phyloP scores from a whole-genome alignment of 1,284 basidiomycete genomes.

The Schizopora paradoxa region DNA sequence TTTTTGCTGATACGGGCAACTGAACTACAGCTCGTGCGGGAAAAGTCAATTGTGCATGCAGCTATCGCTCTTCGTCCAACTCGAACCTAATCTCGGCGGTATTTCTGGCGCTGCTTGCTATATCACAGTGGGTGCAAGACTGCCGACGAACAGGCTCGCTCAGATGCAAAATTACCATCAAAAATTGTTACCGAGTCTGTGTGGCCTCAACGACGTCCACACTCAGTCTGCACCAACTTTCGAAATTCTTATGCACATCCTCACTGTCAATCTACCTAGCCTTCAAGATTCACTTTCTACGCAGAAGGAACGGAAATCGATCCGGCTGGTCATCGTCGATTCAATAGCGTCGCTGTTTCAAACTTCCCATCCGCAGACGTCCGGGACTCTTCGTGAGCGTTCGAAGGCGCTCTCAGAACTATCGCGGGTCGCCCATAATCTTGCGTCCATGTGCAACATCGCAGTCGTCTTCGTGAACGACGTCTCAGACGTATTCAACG shows the following conservation, averaged over 20 bases:
- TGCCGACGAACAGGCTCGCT: conserved; percentile 63
- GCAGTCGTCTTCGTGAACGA: conserved; percentile 85
- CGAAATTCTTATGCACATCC: conserved; percentile 58
- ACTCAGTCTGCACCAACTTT: conserved; percentile 56
- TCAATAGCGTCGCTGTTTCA: conserved; percentile 79
- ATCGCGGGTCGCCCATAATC: conserved; percentile 57
- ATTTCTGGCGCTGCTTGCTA: conserved; percentile 63
- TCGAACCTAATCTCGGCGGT: conserved; percentile 48
- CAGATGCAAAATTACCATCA: conserved; percentile 52
- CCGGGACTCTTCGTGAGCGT: conserved; percentile 59
- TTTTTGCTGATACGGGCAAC: conserved; percentile 8
- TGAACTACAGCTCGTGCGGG: conserved; percentile 63
- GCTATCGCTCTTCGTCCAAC: conserved; percentile 69
- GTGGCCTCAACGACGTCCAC: conserved; percentile 63
- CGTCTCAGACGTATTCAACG: conserved; percentile 70
- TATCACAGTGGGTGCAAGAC: conserved; percentile 66
- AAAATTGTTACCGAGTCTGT: conserved; percentile 38
- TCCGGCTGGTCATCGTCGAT: conserved; percentile 76
- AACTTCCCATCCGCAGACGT: conserved; percentile 46
- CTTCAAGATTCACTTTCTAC: conserved; percentile 41
- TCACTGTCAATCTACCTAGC: conserved; percentile 58
- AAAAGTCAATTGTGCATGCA: conserved; percentile 85
- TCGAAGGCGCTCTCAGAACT: conserved; percentile 65
- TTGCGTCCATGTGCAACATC: conserved; percentile 59
- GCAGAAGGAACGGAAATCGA: conserved; percentile 38